These are phyloP conservation scores for Protomyces inouyei DNA, from an alignment of 1,139 yeast genomes.

Conservation along the genomic window DNA sequence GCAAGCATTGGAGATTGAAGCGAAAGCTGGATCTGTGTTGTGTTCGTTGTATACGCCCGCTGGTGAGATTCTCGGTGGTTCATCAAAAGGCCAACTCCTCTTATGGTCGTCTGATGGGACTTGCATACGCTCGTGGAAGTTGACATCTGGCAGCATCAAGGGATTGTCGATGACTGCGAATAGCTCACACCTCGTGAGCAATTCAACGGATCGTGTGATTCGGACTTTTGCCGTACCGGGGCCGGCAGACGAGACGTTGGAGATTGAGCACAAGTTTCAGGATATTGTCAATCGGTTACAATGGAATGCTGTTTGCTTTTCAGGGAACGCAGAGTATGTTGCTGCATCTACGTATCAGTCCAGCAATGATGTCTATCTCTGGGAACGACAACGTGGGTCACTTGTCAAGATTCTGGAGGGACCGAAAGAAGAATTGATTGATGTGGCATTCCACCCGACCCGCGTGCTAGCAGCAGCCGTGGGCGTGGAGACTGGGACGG, in stretches of 20 bases:
- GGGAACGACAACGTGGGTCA: conserved; percentile 90
- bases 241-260: conserved; percentile 39
- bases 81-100: conserved; percentile 73
- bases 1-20: conserved; percentile 36
- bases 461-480: conserved; percentile 78
- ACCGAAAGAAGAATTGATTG: conserved; percentile 76
- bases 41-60: conserved; percentile 43
- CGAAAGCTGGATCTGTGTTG: conserved; percentile 36
- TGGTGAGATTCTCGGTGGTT: conserved; percentile 63
- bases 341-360: conserved; percentile 86
- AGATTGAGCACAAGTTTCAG: conserved; percentile 75
- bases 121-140: conserved; percentile 50
- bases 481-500: conserved; percentile 78
- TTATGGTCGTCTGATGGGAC: conserved; percentile 40
- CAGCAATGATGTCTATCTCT: conserved; percentile 80
- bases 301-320: conserved; percentile 79
- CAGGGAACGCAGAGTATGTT: conserved; percentile 73
- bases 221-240: conserved; percentile 50
- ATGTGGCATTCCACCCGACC: conserved; percentile 72
- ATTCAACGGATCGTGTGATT: conserved; percentile 76
- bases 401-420: conserved; percentile 86
- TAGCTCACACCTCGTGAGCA: conserved; percentile 64
- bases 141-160: conserved; percentile 69
- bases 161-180: conserved; percentile 60
- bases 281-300: conserved; percentile 84